Evolutionary conservation across 1,284 basidiomycete species (phyloP), one percentile per base, ranked within the genome.

Genomic region (Fistulina hepatica): DNA sequence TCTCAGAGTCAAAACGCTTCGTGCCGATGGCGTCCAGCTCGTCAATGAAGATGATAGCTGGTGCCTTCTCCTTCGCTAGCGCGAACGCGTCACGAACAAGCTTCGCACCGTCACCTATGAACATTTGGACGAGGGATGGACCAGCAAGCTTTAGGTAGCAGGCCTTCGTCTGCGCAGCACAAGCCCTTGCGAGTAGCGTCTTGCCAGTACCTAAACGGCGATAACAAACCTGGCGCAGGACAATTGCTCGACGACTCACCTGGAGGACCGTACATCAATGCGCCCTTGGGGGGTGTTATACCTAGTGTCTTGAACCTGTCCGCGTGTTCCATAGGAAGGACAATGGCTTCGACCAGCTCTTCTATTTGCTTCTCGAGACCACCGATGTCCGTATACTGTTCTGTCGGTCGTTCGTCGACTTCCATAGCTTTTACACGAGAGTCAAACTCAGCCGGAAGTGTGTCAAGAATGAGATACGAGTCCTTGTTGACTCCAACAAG

Each of bases 361-460:
- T 98, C 95, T 51, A 98, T 97, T 65, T 98, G 95, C 63, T 98
- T 97, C 69, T 97, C 97, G 65, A 95, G 77, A 17, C 94, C 94
- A 59, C 94, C 94, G 43, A 98, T 85, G 57, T 97, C 94, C 23
- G 91, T 91, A 57, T 97, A 98, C 2, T 89, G 94, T 51, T 97
- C 91, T 40, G 94, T 94, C n/a, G 94, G 94, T 50, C 94, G 83
- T 61, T 98, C 94, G 58, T 98, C 94, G 28, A 98, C 94, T 58
- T 98, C 94, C 94, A 98, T 98, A 67, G 97, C 94, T 43, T 97
- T 98, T 8, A 98, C 95, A 7, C 91, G 91, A 17, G 94, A 91
- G 60, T 98, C 94, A 53, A 97, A 97, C 67, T 95, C 94, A 10
- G 94, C 91, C 22, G 94, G 94, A 35, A 98, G 71, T 3, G 88